Base-by-base conservation (phyloP, 176 grass and related monocot genomes). In the Bolboschoenus planiculmis region DNA sequence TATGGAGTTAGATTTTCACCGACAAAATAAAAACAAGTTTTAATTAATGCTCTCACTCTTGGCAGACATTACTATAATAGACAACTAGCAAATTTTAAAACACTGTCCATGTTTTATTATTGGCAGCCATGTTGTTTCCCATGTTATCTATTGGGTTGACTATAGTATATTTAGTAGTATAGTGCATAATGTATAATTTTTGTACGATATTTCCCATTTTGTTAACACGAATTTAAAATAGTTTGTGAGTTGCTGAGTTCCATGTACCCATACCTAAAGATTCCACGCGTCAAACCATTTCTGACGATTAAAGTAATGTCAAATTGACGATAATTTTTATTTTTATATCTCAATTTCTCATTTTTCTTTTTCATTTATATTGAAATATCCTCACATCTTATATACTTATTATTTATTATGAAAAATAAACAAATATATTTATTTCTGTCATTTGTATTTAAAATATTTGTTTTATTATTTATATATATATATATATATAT, bases 91-190 rank as follows among this genome's bases (percentile, higher is more conserved):
- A 14, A 24, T 11, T 39, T 36, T 20, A 11, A 71, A 71, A 23
- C 66, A 71, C 20, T 23, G 2, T 23, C 36, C 35, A 42, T 43
- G 16, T 71, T 71, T 43, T 42, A 71, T 71, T 23, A 42, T 70
- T 70, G 65, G 65, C 23, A 10, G 20, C 33, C 65, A 70, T 70
- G 66, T 71, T 70, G 42, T 70, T 18, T 66, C 31, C 35, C 64
- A 68, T 40, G 64, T 68, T 70, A 70, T 37, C 31, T 44, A 23
- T 72, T 42, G n/a, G n/a, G 67, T 72, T 72, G 67, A 72, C 67
- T 39, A 27, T 10, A 43, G 33, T 72, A 23, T 71, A 31, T n/a
- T n/a, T n/a, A n/a, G n/a, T n/a, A 13, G 46, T 47, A 47, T 47
- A 47, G 1, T 4, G 8, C 10, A 47, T 47, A 47, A 47, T 53